A percentile compares a stretch with the other conserved stretches of the same genome.
These are phyloP conservation scores for Lantana camara DNA, from an alignment of 257 asterid genomes.

Conservation along the genomic window DNA sequence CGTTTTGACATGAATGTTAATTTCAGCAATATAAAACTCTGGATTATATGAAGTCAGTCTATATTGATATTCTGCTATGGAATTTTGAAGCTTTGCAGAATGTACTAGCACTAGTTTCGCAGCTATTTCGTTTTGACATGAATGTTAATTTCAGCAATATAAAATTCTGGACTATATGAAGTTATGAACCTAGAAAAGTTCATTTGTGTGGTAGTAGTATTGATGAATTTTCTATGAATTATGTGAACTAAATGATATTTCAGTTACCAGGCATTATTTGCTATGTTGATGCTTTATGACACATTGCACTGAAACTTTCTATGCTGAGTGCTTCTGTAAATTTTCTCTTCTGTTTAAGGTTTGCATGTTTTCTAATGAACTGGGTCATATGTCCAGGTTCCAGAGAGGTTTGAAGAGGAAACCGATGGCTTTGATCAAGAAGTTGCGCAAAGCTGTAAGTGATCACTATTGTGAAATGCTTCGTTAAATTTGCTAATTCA, in stretches of 20 bases:
- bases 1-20: background rate
- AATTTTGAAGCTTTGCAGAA: background rate
- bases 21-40: background rate
- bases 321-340: background rate
- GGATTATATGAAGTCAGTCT: background rate
- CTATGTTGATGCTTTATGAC: background rate
- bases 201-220: background rate
- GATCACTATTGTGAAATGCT: background rate
- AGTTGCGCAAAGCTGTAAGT: conserved; percentile 74
- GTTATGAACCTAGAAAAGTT: background rate
- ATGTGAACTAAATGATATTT: background rate
- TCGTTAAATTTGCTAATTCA: background rate
- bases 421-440: conserved; percentile 85
- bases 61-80: background rate
- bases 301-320: background rate
- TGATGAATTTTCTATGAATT: background rate
- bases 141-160: no score
- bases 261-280: background rate
- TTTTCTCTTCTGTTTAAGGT: background rate
- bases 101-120: background rate
- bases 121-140: background rate
- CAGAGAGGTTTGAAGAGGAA: conserved; percentile 84
- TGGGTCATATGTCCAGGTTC: conserved; percentile 43
- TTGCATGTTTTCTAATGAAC: background rate
- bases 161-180: background rate